Evolutionary conservation across 139 green algal species (phyloP).

Genomic region (Micractinium conductrix): DNA sequence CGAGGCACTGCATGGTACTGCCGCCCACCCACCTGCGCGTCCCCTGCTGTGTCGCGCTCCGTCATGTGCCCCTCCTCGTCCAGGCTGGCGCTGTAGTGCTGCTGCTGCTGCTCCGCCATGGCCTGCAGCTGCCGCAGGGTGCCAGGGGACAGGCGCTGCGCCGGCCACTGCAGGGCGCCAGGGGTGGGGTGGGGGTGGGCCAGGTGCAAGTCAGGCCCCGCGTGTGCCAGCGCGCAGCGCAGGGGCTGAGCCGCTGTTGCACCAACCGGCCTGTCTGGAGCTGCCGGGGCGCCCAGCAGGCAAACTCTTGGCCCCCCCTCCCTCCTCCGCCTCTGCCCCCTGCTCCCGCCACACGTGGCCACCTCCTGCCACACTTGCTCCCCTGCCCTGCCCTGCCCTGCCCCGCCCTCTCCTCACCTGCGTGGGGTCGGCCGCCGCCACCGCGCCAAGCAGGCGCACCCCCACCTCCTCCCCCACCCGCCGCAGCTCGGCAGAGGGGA

Average conservation of each 20-base stretch:
- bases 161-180: conserved; percentile 20
- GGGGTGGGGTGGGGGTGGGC: background rate
- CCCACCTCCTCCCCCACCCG: background rate
- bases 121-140: background rate
- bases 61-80: background rate
- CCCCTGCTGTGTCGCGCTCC: background rate
- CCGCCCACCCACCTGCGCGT: background rate
- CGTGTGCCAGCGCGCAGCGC: too few relatives aligned
- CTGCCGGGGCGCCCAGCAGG: too few relatives aligned
- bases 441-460: conserved; percentile 19
- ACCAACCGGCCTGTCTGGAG: too few relatives aligned
- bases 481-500: conserved; percentile 42
- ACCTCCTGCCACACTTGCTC: too few relatives aligned
- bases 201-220: too few relatives aligned
- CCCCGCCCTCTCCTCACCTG: background rate
- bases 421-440: background rate
- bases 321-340: too few relatives aligned
- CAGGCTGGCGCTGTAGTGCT: background rate
- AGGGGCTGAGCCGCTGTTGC: too few relatives aligned
- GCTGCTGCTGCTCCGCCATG: too few relatives aligned
- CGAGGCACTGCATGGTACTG: background rate
- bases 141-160: background rate
- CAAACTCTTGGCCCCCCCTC: background rate
- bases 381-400: too few relatives aligned
- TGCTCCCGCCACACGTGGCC: too few relatives aligned